Base-by-base conservation (phyloP, 805 yeast species). In the Candida methanosorbosa region DNA sequence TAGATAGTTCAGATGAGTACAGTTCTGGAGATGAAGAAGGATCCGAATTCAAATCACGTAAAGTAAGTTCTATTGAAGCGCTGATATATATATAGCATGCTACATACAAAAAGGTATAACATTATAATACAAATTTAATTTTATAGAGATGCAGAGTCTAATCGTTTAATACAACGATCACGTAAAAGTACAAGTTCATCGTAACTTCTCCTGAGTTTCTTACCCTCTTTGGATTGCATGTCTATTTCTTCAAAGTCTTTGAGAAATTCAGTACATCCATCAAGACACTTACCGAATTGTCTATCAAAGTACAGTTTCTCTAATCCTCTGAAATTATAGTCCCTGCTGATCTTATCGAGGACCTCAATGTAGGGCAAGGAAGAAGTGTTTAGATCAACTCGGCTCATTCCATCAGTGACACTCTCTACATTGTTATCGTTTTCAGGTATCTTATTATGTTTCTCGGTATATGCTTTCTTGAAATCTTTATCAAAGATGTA, bases 281-380 rank as follows among this genome's bases (percentile, higher is more conserved):
- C 59, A 13, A 73, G 50, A 38, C 92, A 82, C 33, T 59, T 56
- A 1, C 37, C 25, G 45, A 75, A 85, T 25, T 75, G 57, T 32
- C 71, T 61, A 32, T 60, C 46, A 49, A 61, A 86, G 49, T 78
- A 85, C 2, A 76, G 66, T 40, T 76, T 59, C 42, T 83, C 87
- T 22, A 82, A 67, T 9, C 77, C 73, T 39, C 75, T 73, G 30
- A 77, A 64, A 20, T 81, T 48, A 30, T 61, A 61, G 13, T 68
- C 75, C 33, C 85, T 60, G 33, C 72, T 76, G 3, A 73, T 64
- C 43, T 82, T 83, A 14, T 61, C 49, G 8, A 59, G 49, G 2
- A 54, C 4, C 4, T 19, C 4, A 6, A 27, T 27, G 3, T 9
- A 9, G 6, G 29, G 17, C 6, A 5, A 4, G n/a, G 16, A 14